Base-by-base conservation (phyloP, 2,329 filamentous ascomycete genomes). In the Ophiostoma ips region DNA sequence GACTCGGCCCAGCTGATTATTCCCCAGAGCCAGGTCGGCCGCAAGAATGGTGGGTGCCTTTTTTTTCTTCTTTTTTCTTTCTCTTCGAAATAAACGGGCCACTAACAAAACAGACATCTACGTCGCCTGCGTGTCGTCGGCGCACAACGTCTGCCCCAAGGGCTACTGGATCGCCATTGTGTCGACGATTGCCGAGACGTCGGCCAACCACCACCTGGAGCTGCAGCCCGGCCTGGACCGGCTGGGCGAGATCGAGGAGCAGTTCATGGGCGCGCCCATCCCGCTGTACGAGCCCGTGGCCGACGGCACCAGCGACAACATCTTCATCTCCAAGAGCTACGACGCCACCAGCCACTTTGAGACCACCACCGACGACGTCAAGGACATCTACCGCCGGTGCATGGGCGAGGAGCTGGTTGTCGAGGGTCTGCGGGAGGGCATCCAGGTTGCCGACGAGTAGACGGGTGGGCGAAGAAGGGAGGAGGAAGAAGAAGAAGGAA, bases 81-180 rank as follows among this genome's bases (percentile, higher is more conserved):
- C n/a, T n/a, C n/a, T n/a, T n/a, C n/a, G n/a, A n/a, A n/a, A n/a
- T n/a, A n/a, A n/a, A n/a, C n/a, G n/a, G n/a, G n/a, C 1, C 10
- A 19, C 49, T 54, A 30, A 50, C 45, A 10, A 43, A 8, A n/a
- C 56, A 92, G 87, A 96, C 63, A 89, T 98, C 63, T 98, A 98
- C 75, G 83, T 98, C 63, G 90, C 92, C 51, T 85, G 92, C 65
- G 88, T 98, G 53, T 95, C 89, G 1, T 87, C 87, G 36, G 87
- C 89, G 35, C 94, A 98, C 73, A 96, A 94, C 61, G 94, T 98
- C 60, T 96, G 90, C 72, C 92, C 94, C 61, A 94, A 95, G 77
- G 90, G 90, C 54, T 96, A 95, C 79, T 98, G 94, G 75, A 87
- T 98, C 60, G 92, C 92, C 60, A 98, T 96, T 54, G 90, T 98